Percentiles rank a stretch among this genome's conserved stretches.
These are phyloP conservation scores for Populus euphratica DNA, from an alignment of 345 rosid species.

Conservation along the genomic window DNA sequence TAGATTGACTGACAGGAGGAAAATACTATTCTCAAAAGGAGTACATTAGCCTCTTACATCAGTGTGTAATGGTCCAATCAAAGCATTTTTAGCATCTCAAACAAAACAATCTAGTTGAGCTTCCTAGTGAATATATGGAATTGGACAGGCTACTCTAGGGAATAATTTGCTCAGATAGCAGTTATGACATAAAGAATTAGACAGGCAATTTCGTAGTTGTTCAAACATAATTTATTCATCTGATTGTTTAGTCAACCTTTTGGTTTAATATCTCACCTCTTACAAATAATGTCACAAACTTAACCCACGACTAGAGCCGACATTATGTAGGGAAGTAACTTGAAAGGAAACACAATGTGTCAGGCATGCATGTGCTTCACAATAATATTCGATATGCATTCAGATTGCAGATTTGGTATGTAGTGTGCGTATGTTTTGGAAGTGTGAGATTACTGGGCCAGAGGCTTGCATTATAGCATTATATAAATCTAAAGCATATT, in stretches of 20 bases:
- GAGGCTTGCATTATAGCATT: neutral
- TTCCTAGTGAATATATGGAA: too few species aligned
- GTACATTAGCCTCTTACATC: neutral
- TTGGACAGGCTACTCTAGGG: neutral
- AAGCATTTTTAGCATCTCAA: neutral
- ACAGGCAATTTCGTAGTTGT: neutral
- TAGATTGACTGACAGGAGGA: conserved; percentile 3
- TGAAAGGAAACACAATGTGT: neutral
- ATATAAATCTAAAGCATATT: neutral
- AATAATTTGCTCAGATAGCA: neutral
- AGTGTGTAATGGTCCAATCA: too few species aligned
- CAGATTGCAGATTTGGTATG: neutral
- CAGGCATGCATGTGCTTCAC: neutral
- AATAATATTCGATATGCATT: neutral
- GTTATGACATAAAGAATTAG: neutral
- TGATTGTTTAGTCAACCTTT: neutral
- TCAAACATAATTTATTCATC: neutral
- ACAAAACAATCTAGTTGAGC: neutral
- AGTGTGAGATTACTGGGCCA: neutral
- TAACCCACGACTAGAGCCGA: neutral
- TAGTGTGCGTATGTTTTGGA: neutral
- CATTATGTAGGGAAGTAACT: too few species aligned
- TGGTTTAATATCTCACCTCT: neutral
- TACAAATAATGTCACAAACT: neutral
- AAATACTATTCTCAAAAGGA: too few species aligned